Base-by-base conservation (phyloP, 768 basidiomycete genomes). In the Boletales sp. region DNA sequence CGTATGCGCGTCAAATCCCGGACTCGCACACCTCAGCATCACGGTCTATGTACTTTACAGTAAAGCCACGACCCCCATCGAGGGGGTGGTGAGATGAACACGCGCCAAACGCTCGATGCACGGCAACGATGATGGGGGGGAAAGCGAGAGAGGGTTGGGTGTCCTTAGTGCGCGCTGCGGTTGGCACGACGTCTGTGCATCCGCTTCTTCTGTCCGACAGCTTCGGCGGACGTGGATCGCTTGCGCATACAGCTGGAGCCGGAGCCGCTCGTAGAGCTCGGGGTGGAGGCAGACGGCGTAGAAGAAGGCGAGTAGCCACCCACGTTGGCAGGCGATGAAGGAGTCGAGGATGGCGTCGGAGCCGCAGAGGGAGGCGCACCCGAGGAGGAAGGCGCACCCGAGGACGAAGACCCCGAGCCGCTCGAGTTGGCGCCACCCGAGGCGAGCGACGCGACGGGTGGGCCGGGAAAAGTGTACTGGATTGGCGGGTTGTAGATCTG, bases 391-490 rank as follows among this genome's bases (percentile, higher is more conserved):
- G 50, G 18, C 15, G 41, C 18, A 15, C 37, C 35, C 32, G 32
- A 34, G 14, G 32, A 35, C 2, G 56, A 30, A n/a, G 51, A 40
- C 5, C 45, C 45, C 4, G 54, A 43, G 8, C 45, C 45, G 45
- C 24, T 13, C 14, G 44, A 18, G 14, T 52, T 27, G n/a, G 55
- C 47, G 2, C 59, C 37, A 24, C 51, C 47, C 17, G 50, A n/a
- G n/a, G 69, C 66, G 32, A 80, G 72, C 8, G 64, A 43, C 12
- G 75, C 78, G 29, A 82, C 59, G 3, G 67, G 32, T 5, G 79
- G 81, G 3, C 82, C 81, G 13, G 82, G 81, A 71, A 80, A 82
- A 11, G 48, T 53, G 58, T 83, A 83, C 11, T 8, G 44, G 15
- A 58, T 39, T 0, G 53, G 55, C 1, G 63, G 58, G 53, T 61